phyloP scores from a whole-genome alignment of 306 rosid species.

The Inga leiocalycina region DNA sequence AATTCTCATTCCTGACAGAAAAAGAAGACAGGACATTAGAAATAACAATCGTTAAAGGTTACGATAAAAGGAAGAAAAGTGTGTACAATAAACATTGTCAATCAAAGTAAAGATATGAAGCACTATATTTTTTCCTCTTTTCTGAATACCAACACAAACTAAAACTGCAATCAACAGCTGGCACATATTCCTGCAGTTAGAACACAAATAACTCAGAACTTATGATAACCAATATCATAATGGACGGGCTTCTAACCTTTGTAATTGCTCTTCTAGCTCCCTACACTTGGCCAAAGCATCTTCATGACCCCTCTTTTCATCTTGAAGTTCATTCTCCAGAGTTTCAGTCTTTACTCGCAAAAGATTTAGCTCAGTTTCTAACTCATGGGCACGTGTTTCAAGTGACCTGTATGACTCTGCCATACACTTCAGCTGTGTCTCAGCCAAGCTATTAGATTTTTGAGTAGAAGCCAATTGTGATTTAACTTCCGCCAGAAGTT shows the following conservation, averaged over 20 bases:
- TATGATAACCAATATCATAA: background rate
- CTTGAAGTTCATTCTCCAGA: conserved; percentile 75
- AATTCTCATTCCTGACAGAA: conserved; percentile 60
- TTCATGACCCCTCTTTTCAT: conserved; percentile 73
- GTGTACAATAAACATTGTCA: background rate
- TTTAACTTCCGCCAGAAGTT: conserved; percentile 80
- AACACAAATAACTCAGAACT: conserved; percentile 21
- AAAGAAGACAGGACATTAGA: conserved; percentile 34
- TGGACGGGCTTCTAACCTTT: conserved; percentile 58
- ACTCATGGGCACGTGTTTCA: conserved; percentile 74
- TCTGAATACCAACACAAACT: conserved; percentile 14
- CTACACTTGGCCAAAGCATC: conserved; percentile 65
- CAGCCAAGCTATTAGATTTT: conserved; percentile 83
- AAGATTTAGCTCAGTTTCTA: conserved; percentile 70
- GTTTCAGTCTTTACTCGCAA: conserved; percentile 61
- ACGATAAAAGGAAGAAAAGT: background rate
- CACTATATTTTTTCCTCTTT: conserved; percentile 12
- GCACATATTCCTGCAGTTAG: background rate
- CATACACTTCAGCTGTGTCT: conserved; percentile 98
- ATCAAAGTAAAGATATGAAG: conserved; percentile 15
- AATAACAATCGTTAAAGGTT: background rate
- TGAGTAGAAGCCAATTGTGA: conserved; percentile 76
- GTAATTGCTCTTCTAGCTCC: conserved; percentile 78
- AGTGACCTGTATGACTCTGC: conserved; percentile 95
- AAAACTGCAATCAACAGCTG: conserved; percentile 12